These are phyloP conservation scores for Cerrena zonata DNA, from an alignment of 1,284 basidiomycete species.

Conservation along the genomic window DNA sequence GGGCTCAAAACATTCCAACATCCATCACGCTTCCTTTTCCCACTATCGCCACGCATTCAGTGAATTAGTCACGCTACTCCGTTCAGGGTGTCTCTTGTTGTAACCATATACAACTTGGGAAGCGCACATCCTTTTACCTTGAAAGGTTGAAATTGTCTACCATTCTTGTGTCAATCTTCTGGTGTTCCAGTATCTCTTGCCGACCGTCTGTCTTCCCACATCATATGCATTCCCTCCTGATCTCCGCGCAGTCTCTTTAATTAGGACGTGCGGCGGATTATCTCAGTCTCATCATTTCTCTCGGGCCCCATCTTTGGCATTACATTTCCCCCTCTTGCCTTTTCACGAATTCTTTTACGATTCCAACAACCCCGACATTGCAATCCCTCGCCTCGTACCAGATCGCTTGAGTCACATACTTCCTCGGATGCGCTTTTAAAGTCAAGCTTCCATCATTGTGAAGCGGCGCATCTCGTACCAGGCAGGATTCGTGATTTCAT, in stretches of 20 bases:
- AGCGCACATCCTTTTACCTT: neutral
- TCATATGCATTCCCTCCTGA: neutral
- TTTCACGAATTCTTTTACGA: slow-evolving; percentile 1
- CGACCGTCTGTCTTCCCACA: neutral
- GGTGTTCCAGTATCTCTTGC: neutral
- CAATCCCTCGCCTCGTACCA: neutral
- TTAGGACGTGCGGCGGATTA: neutral
- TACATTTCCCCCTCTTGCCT: slow-evolving; percentile 4
- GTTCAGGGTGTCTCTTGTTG: too few relatives aligned
- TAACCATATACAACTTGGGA: too few relatives aligned
- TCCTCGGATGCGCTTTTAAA: too few relatives aligned
- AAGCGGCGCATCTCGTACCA: neutral
- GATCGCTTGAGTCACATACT: too few relatives aligned
- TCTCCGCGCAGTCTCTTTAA: too few relatives aligned
- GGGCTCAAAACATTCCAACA: too few relatives aligned
- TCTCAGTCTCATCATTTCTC: neutral
- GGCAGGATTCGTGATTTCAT: neutral
- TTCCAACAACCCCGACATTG: neutral
- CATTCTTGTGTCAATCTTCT: neutral
- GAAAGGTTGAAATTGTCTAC: neutral
- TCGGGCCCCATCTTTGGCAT: slow-evolving; percentile 2
- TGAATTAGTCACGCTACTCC: too few relatives aligned
- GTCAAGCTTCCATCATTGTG: neutral
- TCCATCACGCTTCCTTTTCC: neutral
- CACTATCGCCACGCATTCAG: neutral